Evolutionary conservation across 2,329 filamentous ascomycete species (phyloP), one percentile per base, ranked within the genome.

Genomic region (Phialophora macrospora): DNA sequence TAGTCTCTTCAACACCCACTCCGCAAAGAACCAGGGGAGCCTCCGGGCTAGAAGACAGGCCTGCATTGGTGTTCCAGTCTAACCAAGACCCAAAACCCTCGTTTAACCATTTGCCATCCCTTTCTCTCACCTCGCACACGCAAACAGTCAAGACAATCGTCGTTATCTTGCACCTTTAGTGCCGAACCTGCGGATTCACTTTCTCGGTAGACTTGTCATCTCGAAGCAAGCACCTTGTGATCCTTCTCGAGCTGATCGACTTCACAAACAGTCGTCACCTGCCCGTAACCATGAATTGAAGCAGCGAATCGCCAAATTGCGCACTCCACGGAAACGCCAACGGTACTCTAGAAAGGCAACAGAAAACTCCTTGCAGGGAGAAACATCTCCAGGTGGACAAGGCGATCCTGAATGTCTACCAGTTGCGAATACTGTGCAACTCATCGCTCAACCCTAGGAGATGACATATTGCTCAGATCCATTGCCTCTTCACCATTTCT

Each of bases 381-480:
- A 28, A 9, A 26, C 9, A 8, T 51, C 4, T 11, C 48, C 14
- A 22, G 20, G 3, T 26, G 9, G 20, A 28, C 22, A 51, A 26
- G 48, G 48, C 48, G 20, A 22, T 32, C 4, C 8, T 34, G 52
- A 34, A 55, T 32, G 28, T 26, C 26, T 14, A 26, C 1, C 20
- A 51, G 48, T 17, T 26, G 22, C 48, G 30, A 44, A 17, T 17
- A 9, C n/a, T 8, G 28, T 51, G 44, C 24, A 24, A 24, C 46
- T 38, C 24, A 38, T n/a, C 51, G 26, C 55, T 46, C 48, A 60
- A 26, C 55, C 52, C 28, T 30, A 61, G 63, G 66, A 63, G 60
- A 68, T 68, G 66, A 62, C 60, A 60, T 63, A 65, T 68, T 52
- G 63, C 32, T 54, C 60, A 44, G 51, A 63, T 30, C 55, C 57